Base-by-base conservation (phyloP, 805 yeast species). In the Hagleromyces aurorensis region DNA sequence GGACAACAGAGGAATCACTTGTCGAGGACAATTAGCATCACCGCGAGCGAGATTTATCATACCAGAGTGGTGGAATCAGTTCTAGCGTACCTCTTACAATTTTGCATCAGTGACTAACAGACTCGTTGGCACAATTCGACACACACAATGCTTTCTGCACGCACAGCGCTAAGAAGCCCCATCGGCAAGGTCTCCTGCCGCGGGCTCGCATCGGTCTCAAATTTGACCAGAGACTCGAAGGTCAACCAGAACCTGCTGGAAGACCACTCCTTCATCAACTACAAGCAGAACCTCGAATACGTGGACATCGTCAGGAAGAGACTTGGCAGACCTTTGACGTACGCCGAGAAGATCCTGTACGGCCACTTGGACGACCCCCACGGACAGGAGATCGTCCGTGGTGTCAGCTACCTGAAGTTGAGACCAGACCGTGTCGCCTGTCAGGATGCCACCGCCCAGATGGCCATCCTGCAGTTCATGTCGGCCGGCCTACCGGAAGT, bases 401-500 rank as follows among this genome's bases (percentile, higher is more conserved):
- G 97, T 57, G 72, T 75, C 34, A 79, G 91, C 28, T 89, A 89
- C 67, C 72, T 87, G 62, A 89, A 89, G 66, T 72, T 89, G 58
- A 79, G 94, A 65, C 97, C 97, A 33, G 97, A 87, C 62, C 77
- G 97, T 62, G 96, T 89, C 39, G 96, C 96, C 28, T 86, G 94
- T 81, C 97, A 87, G 70, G 97, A 87, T 69, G 97, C 97, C 35
- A 85, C 96, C 36, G 96, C 96, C 35, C 97, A 87, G 69, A 87
- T 87, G 97, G 96, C 96, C 34, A 73, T 87, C 48, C 69, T 87
- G 55, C 97, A 87, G 69, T 87, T 87, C 62, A 86, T 86, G 93
- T 81, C 94, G 38, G 93, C 94, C 48, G 94, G 94, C 52, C 67
- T 86, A 75, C 79, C 83, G 40, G 72, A 75, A 55, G 93, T 87